phyloP scores from a whole-genome alignment of 306 rosid species.

The Vicia sativa region DNA sequence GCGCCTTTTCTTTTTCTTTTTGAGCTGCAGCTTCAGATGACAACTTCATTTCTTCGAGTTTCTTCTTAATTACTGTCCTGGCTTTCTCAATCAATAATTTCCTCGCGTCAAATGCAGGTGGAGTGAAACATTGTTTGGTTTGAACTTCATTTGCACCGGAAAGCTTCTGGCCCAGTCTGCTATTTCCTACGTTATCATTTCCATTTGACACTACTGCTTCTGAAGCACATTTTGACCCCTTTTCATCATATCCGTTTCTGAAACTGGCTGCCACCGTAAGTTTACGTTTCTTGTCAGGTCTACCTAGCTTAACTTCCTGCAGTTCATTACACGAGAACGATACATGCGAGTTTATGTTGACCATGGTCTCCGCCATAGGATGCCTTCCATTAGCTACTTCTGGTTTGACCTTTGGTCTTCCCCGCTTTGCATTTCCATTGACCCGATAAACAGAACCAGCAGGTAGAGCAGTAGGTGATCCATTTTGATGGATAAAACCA shows the following conservation, averaged over 20 bases:
- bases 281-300: constrained; percentile 73
- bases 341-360: constrained; percentile 49
- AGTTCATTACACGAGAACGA: constrained; percentile 43
- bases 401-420: constrained; percentile 65
- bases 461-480: constrained; percentile 48
- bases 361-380: constrained; percentile 41
- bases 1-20: constrained; percentile 50
- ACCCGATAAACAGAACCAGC: constrained; percentile 49
- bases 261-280: constrained; percentile 52
- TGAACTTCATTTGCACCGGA: constrained; percentile 54
- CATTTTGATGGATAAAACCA: constrained; percentile 62
- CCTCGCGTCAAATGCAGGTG: constrained; percentile 82
- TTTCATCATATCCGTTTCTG: constrained; percentile 61
- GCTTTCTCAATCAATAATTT: constrained; percentile 85
- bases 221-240: constrained; percentile 49
- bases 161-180: constrained; percentile 49
- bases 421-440: constrained; percentile 59
- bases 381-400: constrained; percentile 58
- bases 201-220: constrained; percentile 63
- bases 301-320: constrained; percentile 47
- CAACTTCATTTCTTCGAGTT: constrained; percentile 74
- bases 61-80: constrained; percentile 73
- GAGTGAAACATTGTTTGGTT: constrained; percentile 54
- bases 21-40: constrained; percentile 46
- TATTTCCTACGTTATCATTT: constrained; percentile 46